Evolutionary conservation across 768 basidiomycete species (phyloP).

Genomic region (Psilocybe azurescens): DNA sequence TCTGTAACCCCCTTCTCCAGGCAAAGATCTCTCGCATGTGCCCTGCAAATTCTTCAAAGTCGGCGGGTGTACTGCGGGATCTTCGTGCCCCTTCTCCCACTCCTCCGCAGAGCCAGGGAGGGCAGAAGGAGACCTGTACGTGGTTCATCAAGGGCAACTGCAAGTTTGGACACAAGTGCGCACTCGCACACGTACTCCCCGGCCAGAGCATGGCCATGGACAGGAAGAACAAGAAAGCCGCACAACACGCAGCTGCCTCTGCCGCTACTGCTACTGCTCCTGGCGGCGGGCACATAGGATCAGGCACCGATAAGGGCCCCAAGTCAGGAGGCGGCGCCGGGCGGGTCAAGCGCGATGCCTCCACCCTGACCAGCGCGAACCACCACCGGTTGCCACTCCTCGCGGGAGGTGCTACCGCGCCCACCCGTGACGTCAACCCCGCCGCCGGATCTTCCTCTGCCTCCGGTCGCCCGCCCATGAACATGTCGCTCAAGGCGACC

Average conservation of each 20-base stretch:
- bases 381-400: slow-evolving; percentile 40
- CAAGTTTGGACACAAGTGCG: slow-evolving; percentile 79
- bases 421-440: slow-evolving; percentile 50
- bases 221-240: slow-evolving; percentile 95
- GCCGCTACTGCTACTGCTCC: slow-evolving; percentile 37
- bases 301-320: slow-evolving; percentile 31
- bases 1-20: slow-evolving; percentile 37
- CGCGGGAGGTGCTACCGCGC: slow-evolving; percentile 68
- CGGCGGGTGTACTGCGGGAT: slow-evolving; percentile 91
- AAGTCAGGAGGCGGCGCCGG: slow-evolving; percentile 28
- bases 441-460: slow-evolving; percentile 35
- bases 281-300: not conserved
- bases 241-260: slow-evolving; percentile 66
- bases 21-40: slow-evolving; percentile 92
- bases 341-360: slow-evolving; percentile 19
- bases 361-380: not conserved
- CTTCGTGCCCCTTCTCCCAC: slow-evolving; percentile 97
- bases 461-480: slow-evolving; percentile 62
- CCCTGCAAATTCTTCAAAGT: slow-evolving; percentile 98
- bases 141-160: slow-evolving; percentile 95
- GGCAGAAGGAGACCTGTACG: slow-evolving; percentile 80
- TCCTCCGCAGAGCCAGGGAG: slow-evolving; percentile 72
- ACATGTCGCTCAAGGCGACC: slow-evolving; percentile 71
- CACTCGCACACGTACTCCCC: slow-evolving; percentile 91
- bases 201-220: slow-evolving; percentile 97